Evolutionary conservation across 1,139 yeast genomes (phyloP).

Genomic region (Wickerhamomyces sp.): DNA sequence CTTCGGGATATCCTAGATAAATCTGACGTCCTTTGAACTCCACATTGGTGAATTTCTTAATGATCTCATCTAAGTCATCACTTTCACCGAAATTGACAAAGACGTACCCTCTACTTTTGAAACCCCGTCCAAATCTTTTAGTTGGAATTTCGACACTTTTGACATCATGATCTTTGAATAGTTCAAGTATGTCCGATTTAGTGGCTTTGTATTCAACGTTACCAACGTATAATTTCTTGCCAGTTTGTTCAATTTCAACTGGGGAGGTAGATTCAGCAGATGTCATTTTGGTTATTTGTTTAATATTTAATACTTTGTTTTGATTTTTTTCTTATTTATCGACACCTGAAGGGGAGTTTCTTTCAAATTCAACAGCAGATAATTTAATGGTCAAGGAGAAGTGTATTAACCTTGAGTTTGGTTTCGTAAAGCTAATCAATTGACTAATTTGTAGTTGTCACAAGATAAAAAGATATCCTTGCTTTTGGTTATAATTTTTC

Average conservation of each 20-base stretch:
- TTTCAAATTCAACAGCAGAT: too few relatives aligned
- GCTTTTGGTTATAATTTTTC: conserved; percentile 1
- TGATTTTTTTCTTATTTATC: too few relatives aligned
- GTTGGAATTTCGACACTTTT: conserved; percentile 18
- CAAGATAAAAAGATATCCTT: too few relatives aligned
- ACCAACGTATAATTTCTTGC: conserved; percentile 22
- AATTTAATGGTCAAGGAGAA: too few relatives aligned
- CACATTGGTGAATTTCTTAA: conserved; percentile 19
- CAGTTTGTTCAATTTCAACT: background rate
- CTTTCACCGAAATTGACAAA: conserved; percentile 20
- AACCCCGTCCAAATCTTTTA: conserved; percentile 2
- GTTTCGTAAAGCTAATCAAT: too few relatives aligned
- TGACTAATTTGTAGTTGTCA: too few relatives aligned
- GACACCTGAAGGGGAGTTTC: too few relatives aligned
- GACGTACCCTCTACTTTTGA: conserved; percentile 20
- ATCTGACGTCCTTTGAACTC: conserved; percentile 24
- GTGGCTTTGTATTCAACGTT: conserved; percentile 21
- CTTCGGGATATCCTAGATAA: conserved; percentile 16
- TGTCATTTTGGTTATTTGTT: background rate
- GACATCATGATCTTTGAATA: conserved; percentile 21
- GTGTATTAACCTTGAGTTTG: too few relatives aligned
- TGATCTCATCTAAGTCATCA: conserved; percentile 18
- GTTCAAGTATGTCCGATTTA: conserved; percentile 18
- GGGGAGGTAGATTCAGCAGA: background rate
- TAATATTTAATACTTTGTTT: too few relatives aligned